Evolutionary conservation across 1,284 basidiomycete species (phyloP), one percentile per base, ranked within the genome.

Genomic region (Cerioporus squamosus): DNA sequence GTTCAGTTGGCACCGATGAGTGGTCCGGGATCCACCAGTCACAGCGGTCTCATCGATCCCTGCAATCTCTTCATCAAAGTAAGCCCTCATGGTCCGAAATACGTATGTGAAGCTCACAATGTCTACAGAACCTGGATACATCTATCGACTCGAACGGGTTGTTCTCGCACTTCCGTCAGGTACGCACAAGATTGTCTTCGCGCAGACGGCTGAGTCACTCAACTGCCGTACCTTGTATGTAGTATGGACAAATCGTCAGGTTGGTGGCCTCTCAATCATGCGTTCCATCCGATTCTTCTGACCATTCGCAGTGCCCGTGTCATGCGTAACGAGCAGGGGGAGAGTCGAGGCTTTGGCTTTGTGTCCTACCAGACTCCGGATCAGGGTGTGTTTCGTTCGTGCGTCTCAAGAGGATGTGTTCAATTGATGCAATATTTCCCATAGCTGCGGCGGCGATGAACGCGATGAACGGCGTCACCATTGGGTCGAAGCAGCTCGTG

Each of bases 311-410:
- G 94, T 71, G 95, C 95, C 24, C 87, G 94, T 57, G 93, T 98
- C 49, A 97, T 97, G 95, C 86, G 93, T 23, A 95, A 95, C 68
- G 90, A 95, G 65, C 78, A 70, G 50, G 91, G 92, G 22, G 86
- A 91, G 53, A 93, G 91, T 72, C 88, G 93, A 57, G 94, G 94
- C 5, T 98, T 97, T 70, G 95, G 95, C n/a, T 98, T 98, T 70
- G 96, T 98, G 57, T 94, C 91, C 24, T 98, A 79, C 76, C 88
- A 93, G 69, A 83, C 84, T 14, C 91, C 94, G 14, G 87, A 91
- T 63, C 90, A 94, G 82, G 93, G 93, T 93, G 66, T 53, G 49
- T 22, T 75, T 50, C 9, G 47, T 24, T 26, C 53, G 50, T 60
- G 54, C 15, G 18, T 20, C 12, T 31, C 44, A n/a, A 15, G 15